A percentile compares a stretch with the other conserved stretches of the same genome.
phyloP scores from a whole-genome alignment of 345 rosid genomes.

The Gossypium arboreum region DNA sequence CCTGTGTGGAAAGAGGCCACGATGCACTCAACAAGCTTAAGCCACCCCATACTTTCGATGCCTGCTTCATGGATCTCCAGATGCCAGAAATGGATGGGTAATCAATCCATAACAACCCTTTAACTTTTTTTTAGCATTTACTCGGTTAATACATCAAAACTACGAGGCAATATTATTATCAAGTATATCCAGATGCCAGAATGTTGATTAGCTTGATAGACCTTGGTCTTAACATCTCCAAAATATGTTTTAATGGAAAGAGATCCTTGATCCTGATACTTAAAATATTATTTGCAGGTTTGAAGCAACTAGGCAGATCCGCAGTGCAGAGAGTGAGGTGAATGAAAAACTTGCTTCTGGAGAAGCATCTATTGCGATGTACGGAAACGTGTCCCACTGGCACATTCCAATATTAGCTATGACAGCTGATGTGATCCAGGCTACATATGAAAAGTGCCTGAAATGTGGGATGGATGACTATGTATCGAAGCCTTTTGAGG shows the following conservation, averaged over 20 bases:
- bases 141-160: background rate
- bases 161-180: background rate
- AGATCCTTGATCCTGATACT: background rate
- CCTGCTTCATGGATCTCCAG: slow-evolving; percentile 95
- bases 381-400: slow-evolving; percentile 45
- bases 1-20: slow-evolving; percentile 78
- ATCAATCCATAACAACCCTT: slow-evolving; percentile 6
- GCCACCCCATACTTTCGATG: slow-evolving; percentile 81
- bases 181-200: background rate
- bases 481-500: slow-evolving; percentile 83
- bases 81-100: slow-evolving; percentile 99
- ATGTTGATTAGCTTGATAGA: background rate
- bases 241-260: background rate
- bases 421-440: slow-evolving; percentile 93
- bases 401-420: slow-evolving; percentile 79
- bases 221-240: background rate
- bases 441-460: slow-evolving; percentile 63
- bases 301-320: slow-evolving; percentile 76
- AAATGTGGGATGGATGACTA: slow-evolving; percentile 88
- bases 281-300: slow-evolving; percentile 45
- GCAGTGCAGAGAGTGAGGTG: slow-evolving; percentile 43
- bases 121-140: background rate
- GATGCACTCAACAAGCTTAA: slow-evolving; percentile 60
- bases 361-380: slow-evolving; percentile 41
- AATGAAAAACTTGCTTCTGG: slow-evolving; percentile 53